Evolutionary conservation across 345 rosid genomes (phyloP), one percentile per base, ranked within the genome.

Genomic region (Acer negundo): DNA sequence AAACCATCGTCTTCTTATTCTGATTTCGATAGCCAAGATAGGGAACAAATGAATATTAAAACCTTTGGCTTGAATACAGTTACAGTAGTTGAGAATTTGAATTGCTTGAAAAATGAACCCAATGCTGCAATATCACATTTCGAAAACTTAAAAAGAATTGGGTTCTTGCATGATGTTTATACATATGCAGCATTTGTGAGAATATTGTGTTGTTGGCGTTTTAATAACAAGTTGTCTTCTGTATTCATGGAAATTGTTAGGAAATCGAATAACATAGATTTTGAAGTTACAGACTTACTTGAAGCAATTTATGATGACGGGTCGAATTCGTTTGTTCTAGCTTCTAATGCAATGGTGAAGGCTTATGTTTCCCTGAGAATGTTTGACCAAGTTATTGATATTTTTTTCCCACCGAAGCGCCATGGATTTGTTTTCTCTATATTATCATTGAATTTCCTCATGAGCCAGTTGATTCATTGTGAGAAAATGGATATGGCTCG

Each of bases 341-440:
- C 85, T 62, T 84, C 85, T 3, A 75, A 86, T 86, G 89, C 85
- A 1, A 73, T 90, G 83, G 82, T 92, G 62, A 91, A 91, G 90
- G 82, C 84, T 40, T 91, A 84, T 83, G 88, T 42, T 68, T 62
- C 70, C 77, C 69, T 74, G 6, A 80, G 74, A 11, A 83, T 87
- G 95, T 89, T 90, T 77, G 89, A 88, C 28, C 89, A 88, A 64
- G 94, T 85, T 11, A 76, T 81, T 74, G 87, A 87, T 82, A 65
- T 84, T 70, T 69, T 88, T 38, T 87, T 86, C 62, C 87, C 82
- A 72, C 74, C 70, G 40, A 76, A 70, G 11, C 67, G 80, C 3
- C 51, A 49, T 31, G 89, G 87, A 35, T 88, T 86, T 69, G 72
- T 77, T 20, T 81, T 88, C 0, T 69, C 70, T 40, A 85, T 89